These are phyloP conservation scores for Cornus suecica DNA, from an alignment of 148 eudicot species.

Conservation along the genomic window DNA sequence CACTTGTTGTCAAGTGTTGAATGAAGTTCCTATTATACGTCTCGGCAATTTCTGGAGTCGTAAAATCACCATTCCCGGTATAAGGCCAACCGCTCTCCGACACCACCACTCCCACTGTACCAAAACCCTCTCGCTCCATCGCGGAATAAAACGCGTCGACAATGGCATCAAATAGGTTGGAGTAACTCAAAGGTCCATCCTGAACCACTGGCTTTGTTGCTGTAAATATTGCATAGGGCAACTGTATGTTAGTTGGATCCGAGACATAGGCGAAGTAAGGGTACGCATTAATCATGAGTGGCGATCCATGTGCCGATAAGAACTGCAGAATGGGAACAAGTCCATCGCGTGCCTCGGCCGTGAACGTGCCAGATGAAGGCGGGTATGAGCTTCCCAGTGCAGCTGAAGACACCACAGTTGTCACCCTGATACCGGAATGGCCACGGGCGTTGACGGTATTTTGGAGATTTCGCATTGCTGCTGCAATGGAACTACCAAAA, in stretches of 20 bases:
- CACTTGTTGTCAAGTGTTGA: constrained; percentile 8
- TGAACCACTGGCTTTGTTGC: constrained; percentile 11
- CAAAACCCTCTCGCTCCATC: constrained; percentile 26
- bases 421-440: constrained; percentile 17
- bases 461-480: constrained; percentile 52
- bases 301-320: constrained; percentile 13
- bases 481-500: constrained; percentile 20
- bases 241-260: constrained; percentile 17
- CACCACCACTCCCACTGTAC: constrained; percentile 21
- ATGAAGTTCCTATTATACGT: constrained; percentile 33
- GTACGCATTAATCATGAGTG: constrained; percentile 45
- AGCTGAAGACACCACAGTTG: constrained; percentile 27
- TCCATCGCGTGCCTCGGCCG: neutral
- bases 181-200: constrained; percentile 31
- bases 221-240: constrained; percentile 47
- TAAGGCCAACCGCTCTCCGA: constrained; percentile 47
- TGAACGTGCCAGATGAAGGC: constrained; percentile 39
- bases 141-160: constrained; percentile 38
- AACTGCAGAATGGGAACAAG: constrained; percentile 20
- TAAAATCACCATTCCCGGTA: constrained; percentile 27
- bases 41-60: constrained; percentile 29
- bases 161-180: constrained; percentile 46
- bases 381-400: constrained; percentile 35
- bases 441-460: constrained; percentile 15
- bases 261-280: constrained; percentile 47